Percentiles rank a stretch among this genome's conserved stretches.
These are phyloP conservation scores for Fusarium napiforme DNA, from an alignment of 2,329 filamentous ascomycete species.

Conservation along the genomic window DNA sequence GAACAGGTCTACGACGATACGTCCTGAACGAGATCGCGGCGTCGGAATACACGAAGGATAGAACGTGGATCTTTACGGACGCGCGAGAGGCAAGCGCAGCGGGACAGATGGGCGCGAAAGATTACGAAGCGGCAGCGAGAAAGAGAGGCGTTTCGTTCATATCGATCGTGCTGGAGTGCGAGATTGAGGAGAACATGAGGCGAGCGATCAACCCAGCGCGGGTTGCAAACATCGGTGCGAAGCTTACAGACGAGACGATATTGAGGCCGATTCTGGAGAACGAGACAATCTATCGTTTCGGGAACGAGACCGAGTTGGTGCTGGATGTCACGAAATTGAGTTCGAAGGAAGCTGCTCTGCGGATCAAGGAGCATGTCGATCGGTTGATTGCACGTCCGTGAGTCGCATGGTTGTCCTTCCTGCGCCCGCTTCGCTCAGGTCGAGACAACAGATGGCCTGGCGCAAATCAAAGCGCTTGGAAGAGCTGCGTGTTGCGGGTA, in stretches of 20 bases:
- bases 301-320: fast-evolving
- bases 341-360: not conserved
- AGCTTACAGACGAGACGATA: not conserved
- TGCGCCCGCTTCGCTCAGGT: not conserved
- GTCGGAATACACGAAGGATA: not conserved
- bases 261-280: not conserved
- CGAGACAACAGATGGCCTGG: not conserved
- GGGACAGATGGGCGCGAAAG: not conserved
- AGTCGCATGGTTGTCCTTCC: not conserved
- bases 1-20: not conserved
- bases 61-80: not conserved
- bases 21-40: not conserved
- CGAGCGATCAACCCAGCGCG: fast-evolving
- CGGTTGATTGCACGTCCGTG: not conserved
- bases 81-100: not conserved
- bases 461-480: not conserved
- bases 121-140: fast-evolving
- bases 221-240: too few relatives aligned
- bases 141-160: not conserved
- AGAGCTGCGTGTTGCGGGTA: not conserved
- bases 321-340: not conserved
- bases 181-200: not conserved
- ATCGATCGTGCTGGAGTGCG: not conserved
- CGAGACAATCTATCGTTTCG: not conserved
- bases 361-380: not conserved